A percentile compares a stretch with the other conserved stretches of the same genome.
phyloP scores from a whole-genome alignment of 169 alveolate species.

The Theileria equi region DNA sequence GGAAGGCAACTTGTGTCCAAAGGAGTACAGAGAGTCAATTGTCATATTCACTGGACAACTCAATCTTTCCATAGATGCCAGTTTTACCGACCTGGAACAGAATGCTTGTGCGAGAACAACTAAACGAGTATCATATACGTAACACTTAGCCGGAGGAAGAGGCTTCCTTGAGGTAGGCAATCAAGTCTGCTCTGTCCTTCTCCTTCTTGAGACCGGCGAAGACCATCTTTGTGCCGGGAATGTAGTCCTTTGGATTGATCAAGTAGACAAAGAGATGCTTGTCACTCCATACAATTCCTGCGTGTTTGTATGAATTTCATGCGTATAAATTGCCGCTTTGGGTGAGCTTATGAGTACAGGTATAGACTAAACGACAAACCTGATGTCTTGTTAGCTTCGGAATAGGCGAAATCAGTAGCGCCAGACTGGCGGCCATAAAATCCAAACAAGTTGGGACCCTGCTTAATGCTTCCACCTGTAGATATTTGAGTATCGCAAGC shows the following conservation, averaged over 20 bases:
- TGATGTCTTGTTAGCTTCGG: slow-evolving; percentile 86
- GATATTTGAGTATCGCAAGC: slow-evolving; percentile 3
- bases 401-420: slow-evolving; percentile 80
- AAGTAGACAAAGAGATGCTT: slow-evolving; percentile 87
- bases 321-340: no score
- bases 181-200: slow-evolving; percentile 92
- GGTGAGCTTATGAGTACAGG: no score
- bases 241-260: slow-evolving; percentile 87
- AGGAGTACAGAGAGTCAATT: no score
- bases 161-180: slow-evolving; percentile 87
- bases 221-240: slow-evolving; percentile 95
- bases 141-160: no score
- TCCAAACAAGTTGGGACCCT: slow-evolving; percentile 85
- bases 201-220: slow-evolving; percentile 94
- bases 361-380: slow-evolving; percentile 33
- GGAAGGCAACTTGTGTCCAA: no score
- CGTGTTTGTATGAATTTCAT: not conserved
- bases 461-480: slow-evolving; percentile 86
- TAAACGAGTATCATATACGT: no score
- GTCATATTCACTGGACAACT: no score
- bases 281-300: slow-evolving; percentile 87
- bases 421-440: slow-evolving; percentile 88
- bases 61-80: no score
- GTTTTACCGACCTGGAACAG: no score
- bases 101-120: no score